phyloP scores from a whole-genome alignment of 2,329 filamentous ascomycete genomes.

The Emericellopsis cladophorae region DNA sequence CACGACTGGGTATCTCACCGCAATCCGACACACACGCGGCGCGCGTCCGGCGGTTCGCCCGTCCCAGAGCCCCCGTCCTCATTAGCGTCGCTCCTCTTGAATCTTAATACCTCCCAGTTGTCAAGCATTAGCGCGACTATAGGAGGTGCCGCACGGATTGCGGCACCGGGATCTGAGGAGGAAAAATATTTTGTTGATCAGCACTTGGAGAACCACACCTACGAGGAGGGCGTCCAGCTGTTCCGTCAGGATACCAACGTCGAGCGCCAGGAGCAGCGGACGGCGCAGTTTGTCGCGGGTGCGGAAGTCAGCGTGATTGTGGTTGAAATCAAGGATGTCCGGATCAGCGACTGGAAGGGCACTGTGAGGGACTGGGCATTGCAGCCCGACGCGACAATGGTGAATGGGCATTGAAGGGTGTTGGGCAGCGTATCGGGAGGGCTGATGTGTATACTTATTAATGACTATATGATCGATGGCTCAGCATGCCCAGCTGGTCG shows the following conservation, averaged over 20 bases:
- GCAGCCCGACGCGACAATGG: conserved; percentile 17
- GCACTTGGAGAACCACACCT: conserved; percentile 89
- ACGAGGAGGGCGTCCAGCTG: conserved; percentile 34
- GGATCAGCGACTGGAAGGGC: conserved; percentile 94
- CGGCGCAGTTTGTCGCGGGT: conserved; percentile 31
- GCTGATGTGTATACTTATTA: not conserved
- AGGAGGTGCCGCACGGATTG: conserved; percentile 70
- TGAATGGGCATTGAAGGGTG: conserved; percentile 23
- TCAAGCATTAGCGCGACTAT: conserved; percentile 88
- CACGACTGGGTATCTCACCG: conserved; percentile 95
- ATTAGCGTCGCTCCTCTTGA: conserved; percentile 72
- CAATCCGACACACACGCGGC: conserved; percentile 57
- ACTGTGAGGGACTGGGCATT: conserved; percentile 67
- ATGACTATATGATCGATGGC: too few relatives aligned
- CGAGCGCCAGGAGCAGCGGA: not conserved
- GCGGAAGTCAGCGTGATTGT: conserved; percentile 80
- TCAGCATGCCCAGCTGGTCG: too few relatives aligned
- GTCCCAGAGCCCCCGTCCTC: conserved; percentile 55
- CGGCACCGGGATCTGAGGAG: conserved; percentile 62
- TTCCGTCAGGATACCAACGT: conserved; percentile 13
- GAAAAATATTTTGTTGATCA: conserved; percentile 72
- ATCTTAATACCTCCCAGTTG: conserved; percentile 81
- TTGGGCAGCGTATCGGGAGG: not conserved
- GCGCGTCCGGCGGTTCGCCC: conserved; percentile 48
- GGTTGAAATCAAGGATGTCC: conserved; percentile 71